Base-by-base conservation (phyloP, 192 early-diverging fungal genomes). In the Coemansia sp. region DNA sequence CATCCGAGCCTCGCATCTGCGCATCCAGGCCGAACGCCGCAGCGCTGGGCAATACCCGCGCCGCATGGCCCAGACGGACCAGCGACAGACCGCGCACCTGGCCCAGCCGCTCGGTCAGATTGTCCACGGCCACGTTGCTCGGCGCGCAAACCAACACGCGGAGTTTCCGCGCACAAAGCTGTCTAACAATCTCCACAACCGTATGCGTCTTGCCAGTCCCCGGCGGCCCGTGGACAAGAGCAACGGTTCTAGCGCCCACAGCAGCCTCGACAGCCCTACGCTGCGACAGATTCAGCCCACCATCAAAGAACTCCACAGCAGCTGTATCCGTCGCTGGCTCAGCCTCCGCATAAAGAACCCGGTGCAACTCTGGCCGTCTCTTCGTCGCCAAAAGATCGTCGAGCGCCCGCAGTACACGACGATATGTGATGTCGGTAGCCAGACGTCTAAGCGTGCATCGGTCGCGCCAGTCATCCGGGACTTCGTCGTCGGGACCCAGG, bases 161-260 rank as follows among this genome's bases (percentile, higher is more conserved):
- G 35, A 88, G 72, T 14, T 83, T 81, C 4, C 74, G 67, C 2
- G 65, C 71, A 8, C 68, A 71, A 2, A 97, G 76, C 64, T 92
- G 93, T 24, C 90, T 85, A 25, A 97, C 81, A 13, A 94, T 75
- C 70, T 95, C 95, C 10, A 97, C 88, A 16, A 91, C 59, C 13
- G 92, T 93, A 60, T 92, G 85, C 2, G 95, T 97, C 69, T 97
- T 95, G 42, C 93, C 93, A 18, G 92, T 93, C 42, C 88, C 90
- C n/a, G 91, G 91, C 27, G 93, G 93, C 23, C 93, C 91, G 61
- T 95, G 93, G 32, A 93, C 83, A 49, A 95, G 73, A 5, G 89
- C 86, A 3, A 93, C 62, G 7, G 91, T 85, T 20, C 84, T 62
- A 0, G 90, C 83, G 0, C 63, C 69, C 20, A 92, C 64, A 0